A percentile compares a stretch with the other conserved stretches of the same genome.
phyloP scores from a whole-genome alignment of 2,329 filamentous ascomycete species.

The Oidium heveae region DNA sequence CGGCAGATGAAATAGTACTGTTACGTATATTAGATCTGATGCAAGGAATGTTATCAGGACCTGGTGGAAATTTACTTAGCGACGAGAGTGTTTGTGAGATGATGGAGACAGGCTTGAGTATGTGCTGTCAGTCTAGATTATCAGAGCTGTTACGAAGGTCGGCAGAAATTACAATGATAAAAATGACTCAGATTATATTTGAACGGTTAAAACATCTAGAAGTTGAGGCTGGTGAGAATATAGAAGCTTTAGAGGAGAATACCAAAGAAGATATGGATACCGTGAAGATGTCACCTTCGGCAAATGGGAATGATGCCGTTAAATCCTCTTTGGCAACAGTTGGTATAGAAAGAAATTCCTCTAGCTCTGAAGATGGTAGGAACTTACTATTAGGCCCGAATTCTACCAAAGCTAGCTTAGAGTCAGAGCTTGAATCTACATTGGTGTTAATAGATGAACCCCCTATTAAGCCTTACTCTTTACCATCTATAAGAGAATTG shows the following conservation, averaged over 20 bases:
- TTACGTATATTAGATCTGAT: slow-evolving; percentile 88
- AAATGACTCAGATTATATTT: slow-evolving; percentile 98
- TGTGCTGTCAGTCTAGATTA: slow-evolving; percentile 82
- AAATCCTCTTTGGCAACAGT: slow-evolving; percentile 24
- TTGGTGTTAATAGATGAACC: slow-evolving; percentile 16
- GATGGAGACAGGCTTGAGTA: slow-evolving; percentile 94
- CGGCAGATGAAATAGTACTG: slow-evolving; percentile 85
- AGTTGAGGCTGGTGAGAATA: slow-evolving; percentile 42
- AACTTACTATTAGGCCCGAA: slow-evolving; percentile 5
- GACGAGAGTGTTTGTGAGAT: slow-evolving; percentile 98
- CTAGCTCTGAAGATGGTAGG: slow-evolving; percentile 18
- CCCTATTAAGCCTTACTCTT: slow-evolving; percentile 63
- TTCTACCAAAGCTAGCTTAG: slow-evolving; percentile 8
- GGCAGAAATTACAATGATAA: slow-evolving; percentile 90
- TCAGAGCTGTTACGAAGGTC: slow-evolving; percentile 77
- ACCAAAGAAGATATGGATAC: slow-evolving; percentile 44
- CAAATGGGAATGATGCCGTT: slow-evolving; percentile 35
- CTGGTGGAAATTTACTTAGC: slow-evolving; percentile 76
- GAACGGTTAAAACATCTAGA: slow-evolving; percentile 74
- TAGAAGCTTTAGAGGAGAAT: slow-evolving; percentile 37
- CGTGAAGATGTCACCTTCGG: slow-evolving; percentile 62
- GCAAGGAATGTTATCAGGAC: slow-evolving; percentile 93
- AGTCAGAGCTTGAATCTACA: slow-evolving; percentile 9
- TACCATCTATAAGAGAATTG: slow-evolving; percentile 82
- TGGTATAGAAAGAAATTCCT: slow-evolving; percentile 15